A percentile compares a stretch with the other conserved stretches of the same genome.
phyloP scores from a whole-genome alignment of 805 yeast genomes.

The Cyberlindnera amylophila region DNA sequence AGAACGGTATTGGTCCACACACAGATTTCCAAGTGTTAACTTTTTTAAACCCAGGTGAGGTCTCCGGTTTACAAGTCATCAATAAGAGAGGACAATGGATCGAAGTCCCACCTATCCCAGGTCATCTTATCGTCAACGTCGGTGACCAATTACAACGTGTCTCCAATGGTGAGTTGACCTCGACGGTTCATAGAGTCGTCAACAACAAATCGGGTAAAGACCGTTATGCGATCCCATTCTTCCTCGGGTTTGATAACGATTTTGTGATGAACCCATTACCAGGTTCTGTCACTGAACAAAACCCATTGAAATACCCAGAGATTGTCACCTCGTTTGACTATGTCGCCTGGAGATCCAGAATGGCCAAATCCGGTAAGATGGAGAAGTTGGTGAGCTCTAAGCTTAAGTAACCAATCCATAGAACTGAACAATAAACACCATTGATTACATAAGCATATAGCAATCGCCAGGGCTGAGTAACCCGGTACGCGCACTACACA shows the following conservation, averaged over 20 bases:
- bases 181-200: slow-evolving; percentile 39
- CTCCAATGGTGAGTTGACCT: slow-evolving; percentile 35
- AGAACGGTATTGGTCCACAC: slow-evolving; percentile 38
- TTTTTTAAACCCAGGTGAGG: slow-evolving; percentile 32
- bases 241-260: slow-evolving; percentile 22
- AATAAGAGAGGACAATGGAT: slow-evolving; percentile 31
- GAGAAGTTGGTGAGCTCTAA: slow-evolving; percentile 3
- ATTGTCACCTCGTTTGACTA: slow-evolving; percentile 7
- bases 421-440: no score
- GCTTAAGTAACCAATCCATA: no score
- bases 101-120: slow-evolving; percentile 33
- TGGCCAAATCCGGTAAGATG: slow-evolving; percentile 12
- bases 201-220: slow-evolving; percentile 19
- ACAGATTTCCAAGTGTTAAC: slow-evolving; percentile 37
- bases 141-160: slow-evolving; percentile 38
- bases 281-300: slow-evolving; percentile 18
- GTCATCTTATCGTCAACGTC: slow-evolving; percentile 35
- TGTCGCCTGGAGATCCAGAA: slow-evolving; percentile 10
- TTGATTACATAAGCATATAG: no score
- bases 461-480: no score
- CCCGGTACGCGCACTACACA: no score
- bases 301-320: slow-evolving; percentile 19
- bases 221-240: slow-evolving; percentile 26
- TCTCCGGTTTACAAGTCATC: slow-evolving; percentile 38
- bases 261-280: slow-evolving; percentile 22